Conservation (phyloP, 768 basidiomycete genomes). For the Tylopilus subfusipes region DNA sequence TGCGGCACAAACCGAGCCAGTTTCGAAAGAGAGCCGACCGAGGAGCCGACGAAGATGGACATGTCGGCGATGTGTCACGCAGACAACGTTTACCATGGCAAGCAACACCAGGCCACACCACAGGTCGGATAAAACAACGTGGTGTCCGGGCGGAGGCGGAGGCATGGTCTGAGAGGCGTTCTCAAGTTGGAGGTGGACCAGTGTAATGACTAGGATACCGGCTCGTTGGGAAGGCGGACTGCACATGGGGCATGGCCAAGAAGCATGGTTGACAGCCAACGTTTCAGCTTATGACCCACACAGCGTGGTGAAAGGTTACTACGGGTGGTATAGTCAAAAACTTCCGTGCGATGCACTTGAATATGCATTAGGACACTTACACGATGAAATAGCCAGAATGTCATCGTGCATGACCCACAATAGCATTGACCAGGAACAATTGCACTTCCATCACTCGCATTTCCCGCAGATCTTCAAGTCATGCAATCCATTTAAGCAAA, state of each 20-base stretch:
- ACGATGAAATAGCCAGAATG: background rate
- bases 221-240: background rate
- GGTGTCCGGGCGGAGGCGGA: constrained; percentile 2
- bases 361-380: background rate
- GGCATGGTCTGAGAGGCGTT: background rate
- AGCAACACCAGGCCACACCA: background rate
- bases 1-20: constrained; percentile 7
- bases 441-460: constrained; percentile 17
- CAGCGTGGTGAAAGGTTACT: background rate
- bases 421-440: background rate
- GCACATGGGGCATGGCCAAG: background rate
- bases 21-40: background rate
- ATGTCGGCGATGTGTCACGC: background rate
- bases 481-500: constrained; percentile 12
- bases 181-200: constrained; percentile 1
- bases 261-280: background rate
- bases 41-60: background rate
- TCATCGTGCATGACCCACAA: constrained; percentile 9
- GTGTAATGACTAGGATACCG: constrained; percentile 1
- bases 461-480: constrained; percentile 13
- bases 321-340: background rate
- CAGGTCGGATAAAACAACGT: constrained; percentile 10
- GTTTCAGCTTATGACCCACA: background rate
- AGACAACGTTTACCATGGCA: background rate
- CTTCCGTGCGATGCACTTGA: background rate